Evolutionary conservation across 2,329 filamentous ascomycete species (phyloP).

Genomic region (Aspergillus viridinutans): DNA sequence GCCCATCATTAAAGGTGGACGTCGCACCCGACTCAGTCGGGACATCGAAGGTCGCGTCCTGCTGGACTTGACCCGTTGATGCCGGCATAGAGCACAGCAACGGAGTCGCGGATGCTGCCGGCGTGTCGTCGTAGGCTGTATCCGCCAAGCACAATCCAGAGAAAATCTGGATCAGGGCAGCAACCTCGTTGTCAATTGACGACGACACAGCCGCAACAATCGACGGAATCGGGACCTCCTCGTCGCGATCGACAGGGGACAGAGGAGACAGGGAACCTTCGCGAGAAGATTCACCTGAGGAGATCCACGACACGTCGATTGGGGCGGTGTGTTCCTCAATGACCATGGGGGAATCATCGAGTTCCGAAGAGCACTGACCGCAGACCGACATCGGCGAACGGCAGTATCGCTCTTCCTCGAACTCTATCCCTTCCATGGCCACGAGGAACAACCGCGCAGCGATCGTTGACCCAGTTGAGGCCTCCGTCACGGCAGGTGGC

Average conservation of each 20-base stretch:
- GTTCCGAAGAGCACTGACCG: background rate
- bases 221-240: background rate
- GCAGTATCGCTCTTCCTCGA: background rate
- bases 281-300: background rate
- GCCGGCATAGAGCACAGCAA: background rate
- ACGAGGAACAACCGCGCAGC: background rate
- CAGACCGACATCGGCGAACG: background rate
- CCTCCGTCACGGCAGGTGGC: background rate
- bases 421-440: background rate
- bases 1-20: constrained; percentile 7
- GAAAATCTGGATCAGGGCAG: constrained; percentile 4
- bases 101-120: background rate
- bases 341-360: background rate
- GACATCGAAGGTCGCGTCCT: background rate
- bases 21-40: background rate
- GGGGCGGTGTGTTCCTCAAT: background rate
- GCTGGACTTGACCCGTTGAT: background rate
- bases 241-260: background rate
- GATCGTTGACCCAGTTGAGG: background rate
- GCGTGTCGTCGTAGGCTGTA: background rate
- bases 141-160: constrained; percentile 7
- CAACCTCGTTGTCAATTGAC: constrained; percentile 9
- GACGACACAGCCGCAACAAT: background rate
- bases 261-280: background rate
- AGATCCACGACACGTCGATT: background rate